Evolutionary conservation across 2,329 filamentous ascomycete genomes (phyloP).

Genomic region (Phaeoacremonium minimum): DNA sequence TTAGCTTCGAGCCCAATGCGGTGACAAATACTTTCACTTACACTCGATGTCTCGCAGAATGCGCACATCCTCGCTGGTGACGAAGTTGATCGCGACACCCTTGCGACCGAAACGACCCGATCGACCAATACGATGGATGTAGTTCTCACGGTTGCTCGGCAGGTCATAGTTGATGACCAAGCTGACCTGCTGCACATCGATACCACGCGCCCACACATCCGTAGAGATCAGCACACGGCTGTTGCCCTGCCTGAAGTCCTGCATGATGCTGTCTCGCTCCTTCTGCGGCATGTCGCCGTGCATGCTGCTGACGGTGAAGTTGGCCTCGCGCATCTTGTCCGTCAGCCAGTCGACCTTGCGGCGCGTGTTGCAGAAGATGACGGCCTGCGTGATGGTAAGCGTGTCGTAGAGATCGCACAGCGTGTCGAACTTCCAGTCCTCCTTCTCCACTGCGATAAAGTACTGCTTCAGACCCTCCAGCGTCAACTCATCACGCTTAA

Average conservation of each 20-base stretch:
- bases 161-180: constrained; percentile 99
- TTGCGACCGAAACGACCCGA: constrained; percentile 99
- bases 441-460: constrained; percentile 99
- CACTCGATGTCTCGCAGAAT: constrained; percentile 99
- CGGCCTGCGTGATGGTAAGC: constrained; percentile 97
- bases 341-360: constrained; percentile 99
- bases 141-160: constrained; percentile 98
- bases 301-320: constrained; percentile 99
- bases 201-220: constrained; percentile 96
- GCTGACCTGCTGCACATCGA: constrained; percentile 99
- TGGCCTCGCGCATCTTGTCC: constrained; percentile 95
- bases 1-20: constrained; percentile 2
- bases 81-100: constrained; percentile 99
- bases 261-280: constrained; percentile 99
- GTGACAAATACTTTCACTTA: neutral
- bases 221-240: constrained; percentile 98
- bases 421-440: constrained; percentile 99
- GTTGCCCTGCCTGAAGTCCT: constrained; percentile 99
- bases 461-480: constrained; percentile 99
- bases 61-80: constrained; percentile 96
- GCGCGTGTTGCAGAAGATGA: constrained; percentile 99
- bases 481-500: constrained; percentile 99
- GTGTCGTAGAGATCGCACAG: constrained; percentile 99
- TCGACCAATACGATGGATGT: constrained; percentile 99
- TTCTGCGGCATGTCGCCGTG: constrained; percentile 99